Evolutionary conservation across 768 basidiomycete species (phyloP).

Genomic region (Termitomyces sp.): DNA sequence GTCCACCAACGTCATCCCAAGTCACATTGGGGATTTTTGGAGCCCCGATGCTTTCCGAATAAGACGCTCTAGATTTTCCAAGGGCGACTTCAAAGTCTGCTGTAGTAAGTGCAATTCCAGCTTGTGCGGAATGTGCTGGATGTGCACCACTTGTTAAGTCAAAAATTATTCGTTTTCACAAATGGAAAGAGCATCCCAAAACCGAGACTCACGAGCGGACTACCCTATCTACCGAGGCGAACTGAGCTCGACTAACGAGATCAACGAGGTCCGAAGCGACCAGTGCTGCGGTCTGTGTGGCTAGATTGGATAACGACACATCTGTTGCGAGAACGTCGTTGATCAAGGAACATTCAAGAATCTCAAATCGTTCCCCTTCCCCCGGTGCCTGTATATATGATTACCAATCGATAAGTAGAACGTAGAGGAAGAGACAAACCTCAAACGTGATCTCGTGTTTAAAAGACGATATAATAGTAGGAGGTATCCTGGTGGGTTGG

Average conservation of each 20-base stretch:
- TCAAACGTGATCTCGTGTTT: conserved; percentile 81
- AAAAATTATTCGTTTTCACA: not conserved
- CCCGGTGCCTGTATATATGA: conserved; percentile 58
- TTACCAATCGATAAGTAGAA: not conserved
- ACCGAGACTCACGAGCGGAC: conserved; percentile 27
- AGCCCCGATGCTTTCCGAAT: conserved; percentile 93
- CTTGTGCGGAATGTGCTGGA: conserved; percentile 24
- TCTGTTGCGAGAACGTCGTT: conserved; percentile 57
- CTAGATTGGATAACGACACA: conserved; percentile 65
- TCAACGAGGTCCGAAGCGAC: conserved; percentile 76
- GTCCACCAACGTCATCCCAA: conserved; percentile 97
- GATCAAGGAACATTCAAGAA: conserved; percentile 45
- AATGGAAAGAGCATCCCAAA: not conserved
- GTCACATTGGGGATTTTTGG: conserved; percentile 93
- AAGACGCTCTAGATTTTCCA: conserved; percentile 64
- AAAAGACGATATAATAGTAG: conserved; percentile 63
- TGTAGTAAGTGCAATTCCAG: conserved; percentile 41
- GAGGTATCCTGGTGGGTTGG: conserved; percentile 60
- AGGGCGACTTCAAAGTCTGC: conserved; percentile 74
- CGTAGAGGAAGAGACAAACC: conserved; percentile 33
- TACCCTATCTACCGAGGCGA: conserved; percentile 50
- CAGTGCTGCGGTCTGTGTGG: conserved; percentile 88
- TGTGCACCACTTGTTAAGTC: conserved; percentile 15
- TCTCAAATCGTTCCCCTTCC: conserved; percentile 65
- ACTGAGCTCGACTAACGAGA: conserved; percentile 56